Conservation (phyloP, 2,329 filamentous ascomycete species). For the Leptodontidium sp. region DNA sequence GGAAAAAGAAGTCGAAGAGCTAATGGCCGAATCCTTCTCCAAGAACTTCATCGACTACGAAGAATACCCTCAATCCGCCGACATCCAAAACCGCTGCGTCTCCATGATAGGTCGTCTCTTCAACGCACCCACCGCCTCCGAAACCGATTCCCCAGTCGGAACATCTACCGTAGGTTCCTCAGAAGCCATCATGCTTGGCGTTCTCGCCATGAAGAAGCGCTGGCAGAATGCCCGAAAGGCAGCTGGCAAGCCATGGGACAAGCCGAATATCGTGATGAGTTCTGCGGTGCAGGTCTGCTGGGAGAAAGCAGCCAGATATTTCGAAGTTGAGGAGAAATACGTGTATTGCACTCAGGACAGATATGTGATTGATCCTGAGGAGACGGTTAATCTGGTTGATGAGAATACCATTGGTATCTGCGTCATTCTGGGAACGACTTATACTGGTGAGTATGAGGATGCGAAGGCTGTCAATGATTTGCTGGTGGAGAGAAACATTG, state of each 20-base stretch:
- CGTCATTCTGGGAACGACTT: constrained; percentile 89
- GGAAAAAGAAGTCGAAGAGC: constrained; percentile 95
- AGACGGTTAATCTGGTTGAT: constrained; percentile 67
- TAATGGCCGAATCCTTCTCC: constrained; percentile 90
- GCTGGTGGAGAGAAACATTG: constrained; percentile 75
- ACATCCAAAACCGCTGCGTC: constrained; percentile 91
- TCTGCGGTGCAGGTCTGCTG: constrained; percentile 96
- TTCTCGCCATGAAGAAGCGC: constrained; percentile 92
- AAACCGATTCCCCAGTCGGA: constrained; percentile 74
- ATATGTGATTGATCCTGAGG: constrained; percentile 69
- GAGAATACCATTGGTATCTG: constrained; percentile 90
- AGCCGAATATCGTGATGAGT: constrained; percentile 94
- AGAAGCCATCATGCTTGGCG: constrained; percentile 84
- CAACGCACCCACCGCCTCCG: constrained; percentile 71
- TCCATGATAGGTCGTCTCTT: constrained; percentile 91
- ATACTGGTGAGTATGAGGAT: constrained; percentile 96
- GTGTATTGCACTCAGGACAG: constrained; percentile 69
- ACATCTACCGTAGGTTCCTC: constrained; percentile 91
- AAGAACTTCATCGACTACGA: constrained; percentile 97
- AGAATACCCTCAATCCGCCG: constrained; percentile 81
- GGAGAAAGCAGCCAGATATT: constrained; percentile 91
- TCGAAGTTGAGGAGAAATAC: constrained; percentile 91
- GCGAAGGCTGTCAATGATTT: constrained; percentile 92
- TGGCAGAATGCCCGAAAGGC: constrained; percentile 90
- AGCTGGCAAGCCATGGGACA: constrained; percentile 80